These are phyloP conservation scores for Obba rivulosa DNA, from an alignment of 768 basidiomycete species.

Conservation along the genomic window DNA sequence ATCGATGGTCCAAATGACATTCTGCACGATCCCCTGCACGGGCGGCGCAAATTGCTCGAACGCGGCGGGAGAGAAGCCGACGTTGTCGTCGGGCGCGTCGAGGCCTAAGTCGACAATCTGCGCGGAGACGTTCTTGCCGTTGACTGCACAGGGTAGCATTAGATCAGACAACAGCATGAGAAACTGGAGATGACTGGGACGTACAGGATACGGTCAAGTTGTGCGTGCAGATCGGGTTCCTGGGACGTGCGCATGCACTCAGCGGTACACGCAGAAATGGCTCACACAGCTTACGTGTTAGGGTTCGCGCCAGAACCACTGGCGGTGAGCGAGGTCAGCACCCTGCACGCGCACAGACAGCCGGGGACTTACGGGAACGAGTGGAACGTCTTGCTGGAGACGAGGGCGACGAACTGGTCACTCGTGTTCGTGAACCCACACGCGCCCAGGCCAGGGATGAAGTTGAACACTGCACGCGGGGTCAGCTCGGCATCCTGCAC, in stretches of 20 bases:
- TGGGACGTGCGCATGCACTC: constrained; percentile 1
- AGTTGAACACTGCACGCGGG: constrained; percentile 28
- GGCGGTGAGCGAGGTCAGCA: background rate
- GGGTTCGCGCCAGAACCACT: constrained; percentile 15
- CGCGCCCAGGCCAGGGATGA: constrained; percentile 32
- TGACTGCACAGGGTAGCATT: constrained; percentile 17
- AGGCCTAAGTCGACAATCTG: constrained; percentile 27
- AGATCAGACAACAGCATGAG: background rate
- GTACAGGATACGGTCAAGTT: constrained; percentile 22
- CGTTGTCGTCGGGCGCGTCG: constrained; percentile 8
- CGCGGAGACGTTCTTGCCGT: constrained; percentile 18
- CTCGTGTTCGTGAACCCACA: constrained; percentile 34
- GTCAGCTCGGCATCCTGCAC: too few relatives aligned
- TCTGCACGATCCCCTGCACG: constrained; percentile 23
- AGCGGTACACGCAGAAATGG: background rate
- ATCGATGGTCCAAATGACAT: constrained; percentile 23
- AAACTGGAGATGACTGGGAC: constrained; percentile 1
- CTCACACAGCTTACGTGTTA: constrained; percentile 9
- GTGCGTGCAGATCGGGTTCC: constrained; percentile 31
- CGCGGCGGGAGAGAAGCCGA: constrained; percentile 25
- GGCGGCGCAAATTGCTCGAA: constrained; percentile 25
- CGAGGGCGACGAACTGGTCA: constrained; percentile 31
- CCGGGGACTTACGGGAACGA: constrained; percentile 26
- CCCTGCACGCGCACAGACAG: background rate
- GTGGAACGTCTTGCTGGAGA: constrained; percentile 29